These are phyloP conservation scores for Asterella californica DNA, from an alignment of 225 moss, liverwort and hornwort genomes.

Conservation along the genomic window DNA sequence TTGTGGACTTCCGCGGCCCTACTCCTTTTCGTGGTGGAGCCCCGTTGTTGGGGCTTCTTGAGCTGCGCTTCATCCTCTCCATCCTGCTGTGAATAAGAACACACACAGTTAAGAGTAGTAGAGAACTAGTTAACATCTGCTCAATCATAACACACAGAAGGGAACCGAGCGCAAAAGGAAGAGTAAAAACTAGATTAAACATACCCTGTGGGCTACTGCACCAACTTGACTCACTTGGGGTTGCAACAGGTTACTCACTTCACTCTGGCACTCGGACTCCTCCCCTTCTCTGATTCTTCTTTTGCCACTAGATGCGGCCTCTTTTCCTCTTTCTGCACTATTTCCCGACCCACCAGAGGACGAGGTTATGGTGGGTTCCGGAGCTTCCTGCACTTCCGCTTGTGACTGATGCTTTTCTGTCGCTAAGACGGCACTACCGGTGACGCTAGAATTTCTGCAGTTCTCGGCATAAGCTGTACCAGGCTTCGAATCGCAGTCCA, in stretches of 20 bases:
- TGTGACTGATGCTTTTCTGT: slow-evolving; percentile 45
- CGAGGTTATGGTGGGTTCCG: slow-evolving; percentile 74
- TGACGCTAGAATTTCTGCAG: slow-evolving; percentile 40
- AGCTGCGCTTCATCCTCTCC: slow-evolving; percentile 84
- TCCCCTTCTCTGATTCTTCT: slow-evolving; percentile 66
- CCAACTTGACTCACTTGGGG: slow-evolving; percentile 16
- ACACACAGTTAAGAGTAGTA: not conserved
- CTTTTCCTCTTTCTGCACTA: slow-evolving; percentile 59
- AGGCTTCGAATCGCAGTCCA: slow-evolving; percentile 34
- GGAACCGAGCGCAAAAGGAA: not conserved
- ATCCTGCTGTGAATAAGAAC: slow-evolving; percentile 41
- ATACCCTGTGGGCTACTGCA: slow-evolving; percentile 11
- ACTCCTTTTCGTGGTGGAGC: slow-evolving; percentile 65
- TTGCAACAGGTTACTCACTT: slow-evolving; percentile 54
- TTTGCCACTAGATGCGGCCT: slow-evolving; percentile 44
- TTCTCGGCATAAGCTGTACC: slow-evolving; percentile 39
- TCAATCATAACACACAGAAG: not conserved
- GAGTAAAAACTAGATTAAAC: not conserved
- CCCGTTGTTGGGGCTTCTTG: slow-evolving; percentile 65
- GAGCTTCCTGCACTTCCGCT: slow-evolving; percentile 50
- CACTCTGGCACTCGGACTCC: slow-evolving; percentile 80
- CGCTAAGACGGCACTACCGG: slow-evolving; percentile 32
- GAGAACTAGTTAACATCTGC: not conserved
- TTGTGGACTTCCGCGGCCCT: slow-evolving; percentile 99
- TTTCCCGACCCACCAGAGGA: slow-evolving; percentile 80